Percentiles rank a stretch among this genome's conserved stretches.
phyloP scores from a whole-genome alignment of 164 flowering plant genomes.

The Liriodendron chinense region DNA sequence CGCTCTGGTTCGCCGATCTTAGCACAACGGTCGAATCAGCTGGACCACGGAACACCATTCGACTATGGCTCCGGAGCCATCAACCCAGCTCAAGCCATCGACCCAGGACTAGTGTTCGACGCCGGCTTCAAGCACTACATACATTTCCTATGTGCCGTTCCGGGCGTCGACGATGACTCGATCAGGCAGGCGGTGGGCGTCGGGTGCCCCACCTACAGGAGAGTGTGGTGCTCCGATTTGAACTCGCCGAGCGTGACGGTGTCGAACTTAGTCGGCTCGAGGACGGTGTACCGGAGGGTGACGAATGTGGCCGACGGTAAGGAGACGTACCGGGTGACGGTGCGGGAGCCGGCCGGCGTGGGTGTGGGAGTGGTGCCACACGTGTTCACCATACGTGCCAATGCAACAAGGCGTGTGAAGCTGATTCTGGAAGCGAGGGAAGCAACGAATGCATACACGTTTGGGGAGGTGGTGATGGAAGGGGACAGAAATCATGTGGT shows the following conservation, averaged over 20 bases:
- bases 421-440: constrained; percentile 33
- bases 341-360: constrained; percentile 46
- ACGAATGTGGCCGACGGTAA: constrained; percentile 34
- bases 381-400: constrained; percentile 26
- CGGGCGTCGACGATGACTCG: constrained; percentile 49
- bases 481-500: constrained; percentile 40
- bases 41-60: constrained; percentile 34
- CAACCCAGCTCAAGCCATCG: constrained; percentile 41
- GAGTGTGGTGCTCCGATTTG: constrained; percentile 52
- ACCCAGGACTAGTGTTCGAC: constrained; percentile 49
- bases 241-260: constrained; percentile 47
- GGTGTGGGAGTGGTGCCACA: constrained; percentile 30
- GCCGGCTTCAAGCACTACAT: constrained; percentile 36
- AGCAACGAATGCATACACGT: constrained; percentile 40
- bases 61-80: constrained; percentile 44
- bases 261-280: constrained; percentile 48
- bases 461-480: constrained; percentile 45
- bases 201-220: constrained; percentile 31
- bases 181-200: constrained; percentile 43
- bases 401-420: constrained; percentile 27
- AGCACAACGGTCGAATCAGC: constrained; percentile 34
- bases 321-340: constrained; percentile 36
- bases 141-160: constrained; percentile 54
- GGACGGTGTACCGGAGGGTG: constrained; percentile 38
- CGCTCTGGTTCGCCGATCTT: constrained; percentile 34